Percentiles rank a stretch among this genome's conserved stretches.
These are phyloP conservation scores for Sanguinoderma infundibulare DNA, from an alignment of 1,284 basidiomycete species.

Conservation along the genomic window DNA sequence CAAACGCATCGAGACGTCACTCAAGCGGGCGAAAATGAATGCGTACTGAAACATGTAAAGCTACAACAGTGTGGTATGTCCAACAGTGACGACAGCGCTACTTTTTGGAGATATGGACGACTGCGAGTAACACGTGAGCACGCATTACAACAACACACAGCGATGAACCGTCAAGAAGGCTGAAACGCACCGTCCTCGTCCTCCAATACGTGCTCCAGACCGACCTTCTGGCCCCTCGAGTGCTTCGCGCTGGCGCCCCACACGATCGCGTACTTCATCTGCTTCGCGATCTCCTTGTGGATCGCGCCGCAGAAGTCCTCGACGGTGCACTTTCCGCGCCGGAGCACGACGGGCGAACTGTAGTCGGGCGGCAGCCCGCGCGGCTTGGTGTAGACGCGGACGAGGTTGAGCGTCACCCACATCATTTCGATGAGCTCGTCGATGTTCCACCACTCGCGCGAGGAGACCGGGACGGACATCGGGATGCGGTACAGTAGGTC, in stretches of 20 bases:
- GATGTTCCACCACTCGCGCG: constrained; percentile 94
- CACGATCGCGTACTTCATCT: constrained; percentile 92
- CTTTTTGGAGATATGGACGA: constrained; percentile 85
- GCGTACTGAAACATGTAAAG: constrained; percentile 18
- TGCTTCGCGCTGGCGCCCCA: constrained; percentile 98
- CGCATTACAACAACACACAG: constrained; percentile 7
- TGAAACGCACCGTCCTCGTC: constrained; percentile 80
- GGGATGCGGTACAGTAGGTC: constrained; percentile 96
- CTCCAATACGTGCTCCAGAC: constrained; percentile 86
- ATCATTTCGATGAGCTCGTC: constrained; percentile 93
- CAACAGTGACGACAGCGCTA: constrained; percentile 37
- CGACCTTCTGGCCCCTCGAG: constrained; percentile 94
- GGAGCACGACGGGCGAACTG: constrained; percentile 77
- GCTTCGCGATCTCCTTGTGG: constrained; percentile 92
- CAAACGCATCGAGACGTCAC: background rate
- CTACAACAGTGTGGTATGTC: constrained; percentile 20
- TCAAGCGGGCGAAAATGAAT: background rate
- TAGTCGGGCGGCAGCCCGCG: constrained; percentile 93
- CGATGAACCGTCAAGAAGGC: background rate
- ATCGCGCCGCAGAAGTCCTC: constrained; percentile 93
- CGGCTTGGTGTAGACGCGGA: constrained; percentile 96
- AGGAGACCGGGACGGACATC: constrained; percentile 93
- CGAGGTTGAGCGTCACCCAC: constrained; percentile 90
- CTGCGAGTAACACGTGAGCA: constrained; percentile 45
- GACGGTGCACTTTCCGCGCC: constrained; percentile 74